Evolutionary conservation across 306 rosid genomes (phyloP), one percentile per base, ranked within the genome.

Genomic region (Coriaria nepalensis): DNA sequence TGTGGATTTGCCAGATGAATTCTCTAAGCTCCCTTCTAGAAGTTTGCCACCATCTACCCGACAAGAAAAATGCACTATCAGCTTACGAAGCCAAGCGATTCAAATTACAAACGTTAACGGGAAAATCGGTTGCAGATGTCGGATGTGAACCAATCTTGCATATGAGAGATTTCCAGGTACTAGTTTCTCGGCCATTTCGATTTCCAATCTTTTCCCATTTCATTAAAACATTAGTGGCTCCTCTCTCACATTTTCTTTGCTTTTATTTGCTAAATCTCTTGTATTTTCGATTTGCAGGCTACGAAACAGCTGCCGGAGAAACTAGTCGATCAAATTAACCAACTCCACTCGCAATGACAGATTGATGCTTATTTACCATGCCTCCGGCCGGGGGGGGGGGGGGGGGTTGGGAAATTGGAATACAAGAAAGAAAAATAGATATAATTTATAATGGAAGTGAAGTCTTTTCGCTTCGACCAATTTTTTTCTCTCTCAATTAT

Each of bases 141-240:
- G 98, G 98, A 50, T 82, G 98, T 32, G 96, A 85, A 66, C 96
- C 98, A 34, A 82, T 90, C 56, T 51, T 90, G 86, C 95, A 90
- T 71, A 90, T 90, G 98, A 85, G 98, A 73, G 73, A 73, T 52
- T 90, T 90, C 68, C 98, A 90, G 94, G 98, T 90, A 20, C 1
- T 65, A 43, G 65, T 66, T 60, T 48, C 33, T 41, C 4, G 0
- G 40, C 29, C 9, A 42, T 29, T 5, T 20, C 2, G 37, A 5
- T 35, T 60, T 49, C 46, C 40, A 7, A 50, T 45, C 39, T 10
- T 11, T 6, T 6, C 57, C 57, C 20, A 4, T 52, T 33, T 53
- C 9, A 7, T 35, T 39, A 52, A 49, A 6, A 6, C 13, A 2
- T 43, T 34, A 12, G 48, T 2, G 5, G 2, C 45, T 20, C 35